Percentiles rank a stretch among this genome's conserved stretches.
These are phyloP conservation scores for Silene vulgaris DNA, from an alignment of 179 eudicot species.

Conservation along the genomic window DNA sequence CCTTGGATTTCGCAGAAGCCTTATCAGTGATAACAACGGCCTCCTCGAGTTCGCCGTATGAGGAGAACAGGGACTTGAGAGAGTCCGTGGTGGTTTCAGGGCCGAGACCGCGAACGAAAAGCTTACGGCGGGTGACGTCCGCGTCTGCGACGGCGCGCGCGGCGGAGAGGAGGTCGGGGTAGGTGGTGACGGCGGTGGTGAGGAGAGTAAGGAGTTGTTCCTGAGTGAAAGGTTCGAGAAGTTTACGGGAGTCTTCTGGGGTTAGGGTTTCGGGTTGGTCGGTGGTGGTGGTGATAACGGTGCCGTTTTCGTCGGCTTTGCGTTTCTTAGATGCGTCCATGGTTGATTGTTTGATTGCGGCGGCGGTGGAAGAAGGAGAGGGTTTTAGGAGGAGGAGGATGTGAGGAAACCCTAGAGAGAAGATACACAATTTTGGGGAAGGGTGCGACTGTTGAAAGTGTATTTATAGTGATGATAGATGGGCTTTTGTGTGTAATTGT, in stretches of 20 bases:
- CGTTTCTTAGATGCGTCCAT: slow-evolving; percentile 43
- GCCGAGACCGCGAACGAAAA: slow-evolving; percentile 41
- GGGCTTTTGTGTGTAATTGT: no score
- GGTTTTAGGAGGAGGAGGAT: no score
- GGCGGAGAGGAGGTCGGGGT: slow-evolving; percentile 36
- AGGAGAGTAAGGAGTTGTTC: slow-evolving; percentile 33
- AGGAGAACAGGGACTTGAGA: slow-evolving; percentile 25
- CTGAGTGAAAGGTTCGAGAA: slow-evolving; percentile 35
- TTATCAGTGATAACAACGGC: slow-evolving; percentile 39
- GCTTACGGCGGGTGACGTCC: slow-evolving; percentile 37
- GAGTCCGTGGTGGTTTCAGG: slow-evolving; percentile 38
- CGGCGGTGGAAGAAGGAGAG: no score
- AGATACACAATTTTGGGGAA: no score
- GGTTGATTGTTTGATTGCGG: background rate
- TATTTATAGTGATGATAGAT: no score
- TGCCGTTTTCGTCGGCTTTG: slow-evolving; percentile 42
- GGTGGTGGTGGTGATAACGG: background rate
- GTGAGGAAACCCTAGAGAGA: no score
- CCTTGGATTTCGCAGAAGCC: slow-evolving; percentile 33
- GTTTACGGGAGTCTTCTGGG: slow-evolving; percentile 35
- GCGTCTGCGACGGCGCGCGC: slow-evolving; percentile 39
- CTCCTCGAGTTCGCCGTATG: slow-evolving; percentile 39
- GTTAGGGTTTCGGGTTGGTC: slow-evolving; percentile 24
- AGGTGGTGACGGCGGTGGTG: slow-evolving; percentile 30
- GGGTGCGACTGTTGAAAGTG: no score